These are phyloP conservation scores for Passiflora organensis DNA, from an alignment of 345 rosid genomes.

Conservation along the genomic window DNA sequence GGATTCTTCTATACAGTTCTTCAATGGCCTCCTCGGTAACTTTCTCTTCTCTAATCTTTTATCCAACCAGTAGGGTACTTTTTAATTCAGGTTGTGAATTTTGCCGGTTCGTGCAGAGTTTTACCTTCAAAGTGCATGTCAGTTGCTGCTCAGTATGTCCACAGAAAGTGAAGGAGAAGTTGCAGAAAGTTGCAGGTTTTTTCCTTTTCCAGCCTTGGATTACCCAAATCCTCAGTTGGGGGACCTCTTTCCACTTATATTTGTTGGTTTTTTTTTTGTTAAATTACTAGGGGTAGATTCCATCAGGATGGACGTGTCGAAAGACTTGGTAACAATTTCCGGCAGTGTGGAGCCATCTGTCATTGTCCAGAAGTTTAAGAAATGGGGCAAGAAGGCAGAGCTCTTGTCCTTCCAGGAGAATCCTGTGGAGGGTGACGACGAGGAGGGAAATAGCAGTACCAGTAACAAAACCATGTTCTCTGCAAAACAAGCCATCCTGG, in stretches of 20 bases:
- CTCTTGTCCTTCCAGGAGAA: background rate
- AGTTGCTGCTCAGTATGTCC: background rate
- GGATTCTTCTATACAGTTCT: no score
- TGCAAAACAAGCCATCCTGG: no score
- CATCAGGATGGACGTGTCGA: background rate
- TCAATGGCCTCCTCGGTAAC: no score
- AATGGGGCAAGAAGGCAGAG: constrained; percentile 1
- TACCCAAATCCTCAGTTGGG: no score
- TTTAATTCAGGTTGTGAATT: no score
- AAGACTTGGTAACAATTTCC: background rate
- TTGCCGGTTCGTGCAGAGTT: no score
- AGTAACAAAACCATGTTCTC: no score
- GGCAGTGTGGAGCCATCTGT: background rate
- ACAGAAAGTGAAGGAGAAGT: background rate
- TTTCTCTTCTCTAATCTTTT: no score
- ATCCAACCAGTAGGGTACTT: no score
- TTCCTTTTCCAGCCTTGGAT: background rate
- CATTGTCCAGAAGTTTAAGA: background rate
- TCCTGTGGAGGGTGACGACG: background rate
- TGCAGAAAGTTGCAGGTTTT: constrained; percentile 3
- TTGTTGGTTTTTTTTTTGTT: background rate
- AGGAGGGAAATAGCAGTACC: background rate
- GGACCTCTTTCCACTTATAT: background rate
- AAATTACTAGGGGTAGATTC: background rate
- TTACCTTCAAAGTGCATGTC: background rate